Base-by-base conservation (phyloP, 164 flowering plant genomes). In the Saururus chinensis region DNA sequence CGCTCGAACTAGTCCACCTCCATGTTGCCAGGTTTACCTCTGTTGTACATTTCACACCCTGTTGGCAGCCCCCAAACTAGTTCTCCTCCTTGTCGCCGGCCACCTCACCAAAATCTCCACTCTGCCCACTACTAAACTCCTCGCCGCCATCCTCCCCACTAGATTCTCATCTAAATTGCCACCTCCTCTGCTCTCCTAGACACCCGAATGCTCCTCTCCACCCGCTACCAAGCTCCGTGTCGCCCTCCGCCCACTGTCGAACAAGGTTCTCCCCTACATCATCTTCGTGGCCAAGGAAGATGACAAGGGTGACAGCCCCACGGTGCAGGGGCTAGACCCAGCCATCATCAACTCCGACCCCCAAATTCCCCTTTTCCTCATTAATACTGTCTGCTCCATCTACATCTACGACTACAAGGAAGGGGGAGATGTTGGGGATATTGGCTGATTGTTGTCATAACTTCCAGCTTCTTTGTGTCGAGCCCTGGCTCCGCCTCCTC, bases 391-490 rank as follows among this genome's bases (percentile, higher is more conserved):
- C 17, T 93, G 99, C 63, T 79, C 97, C 64, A 93, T 93, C 53
- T 93, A 97, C 64, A 64, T 90, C 57, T 85, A 89, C 56, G 96
- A 90, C 60, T 93, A 88, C 68, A 80, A 71, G 63, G 98, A 93
- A 0, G n/a, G 73, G 72, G 56, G 98, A 93, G 79, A 86, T 92
- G 98, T 54, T 89, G 68, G 72, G 98, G 71, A 88, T 93, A 96
- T 77, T 93, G 84, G 97, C 98, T 17, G 98, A 90, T 67, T 93
- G 98, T 61, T 60, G 75, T 22, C 98, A 93, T 70, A 80, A 48
- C 65, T 93, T 90, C 56, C 99, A 93, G 67, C 61, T 87, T 19
- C 64, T 23, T n/a, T 93, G 99, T 62, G 66, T 93, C 26, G 99
- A 93, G 54, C 87, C 96, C 19, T 93, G 99, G 97, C 73, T 93